Percentiles rank a stretch among this genome's conserved stretches.
Evolutionary conservation across 1,284 basidiomycete species (phyloP).

Genomic region (Leucoagaricus sp.): DNA sequence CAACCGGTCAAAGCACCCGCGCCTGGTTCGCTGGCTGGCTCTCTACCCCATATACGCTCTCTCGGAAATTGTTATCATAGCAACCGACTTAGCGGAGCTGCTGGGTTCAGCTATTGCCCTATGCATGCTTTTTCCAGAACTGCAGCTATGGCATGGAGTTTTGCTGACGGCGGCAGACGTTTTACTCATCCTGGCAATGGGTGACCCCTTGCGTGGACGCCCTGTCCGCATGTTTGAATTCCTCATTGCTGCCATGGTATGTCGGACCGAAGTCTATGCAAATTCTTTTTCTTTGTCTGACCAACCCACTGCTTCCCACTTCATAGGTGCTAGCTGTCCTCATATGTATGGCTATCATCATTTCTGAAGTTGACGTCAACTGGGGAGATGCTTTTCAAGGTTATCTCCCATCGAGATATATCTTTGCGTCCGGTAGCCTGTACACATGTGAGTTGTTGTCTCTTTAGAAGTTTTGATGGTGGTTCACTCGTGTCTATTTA

Average conservation of each 20-base stretch:
- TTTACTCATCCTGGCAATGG: constrained; percentile 69
- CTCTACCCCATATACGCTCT: constrained; percentile 71
- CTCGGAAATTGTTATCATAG: constrained; percentile 84
- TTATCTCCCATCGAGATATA: constrained; percentile 74
- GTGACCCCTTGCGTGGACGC: constrained; percentile 57
- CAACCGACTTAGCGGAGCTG: constrained; percentile 75
- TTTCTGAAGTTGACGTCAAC: constrained; percentile 71
- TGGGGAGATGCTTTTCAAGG: constrained; percentile 87
- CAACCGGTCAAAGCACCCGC: constrained; percentile 62
- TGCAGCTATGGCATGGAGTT: constrained; percentile 82
- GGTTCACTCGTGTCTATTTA: constrained; percentile 27
- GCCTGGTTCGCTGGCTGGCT: constrained; percentile 63
- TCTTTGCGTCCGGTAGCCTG: constrained; percentile 65
- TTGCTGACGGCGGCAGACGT: constrained; percentile 86
- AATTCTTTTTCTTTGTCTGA: neutral
- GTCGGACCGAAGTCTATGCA: constrained; percentile 16
- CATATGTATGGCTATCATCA: constrained; percentile 81
- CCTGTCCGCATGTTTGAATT: constrained; percentile 79
- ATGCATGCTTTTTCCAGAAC: constrained; percentile 77
- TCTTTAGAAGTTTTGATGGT: neutral
- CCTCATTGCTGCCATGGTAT: constrained; percentile 74
- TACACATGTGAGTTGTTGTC: constrained; percentile 67
- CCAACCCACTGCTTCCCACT: neutral
- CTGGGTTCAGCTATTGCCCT: constrained; percentile 69
- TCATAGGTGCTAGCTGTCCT: constrained; percentile 79